Evolutionary conservation across 2,329 filamentous ascomycete genomes (phyloP), one percentile per base, ranked within the genome.

Genomic region (Colletotrichum chrysophilum): DNA sequence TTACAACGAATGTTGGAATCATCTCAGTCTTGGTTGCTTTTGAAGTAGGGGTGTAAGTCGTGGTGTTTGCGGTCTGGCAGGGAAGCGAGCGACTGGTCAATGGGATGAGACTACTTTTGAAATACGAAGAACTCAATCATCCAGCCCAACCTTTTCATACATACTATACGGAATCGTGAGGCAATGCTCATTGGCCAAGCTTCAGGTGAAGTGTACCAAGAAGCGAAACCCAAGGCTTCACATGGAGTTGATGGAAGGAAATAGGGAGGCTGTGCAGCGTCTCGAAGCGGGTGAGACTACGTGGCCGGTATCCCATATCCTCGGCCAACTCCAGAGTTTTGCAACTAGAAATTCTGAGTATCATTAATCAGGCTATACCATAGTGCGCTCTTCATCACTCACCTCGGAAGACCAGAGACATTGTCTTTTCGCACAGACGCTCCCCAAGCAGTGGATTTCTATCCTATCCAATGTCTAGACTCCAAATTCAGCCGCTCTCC

Each of bases 221-320:
- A 43, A n/a, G 38, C 16, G 18, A n/a, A n/a, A 43, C 9, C 9
- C 8, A 43, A 43, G 18, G 38, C 1, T n/a, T 43, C 38, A n/a
- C 8, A 5, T n/a, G 38, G 16, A 43, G 0, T n/a, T 6, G 0
- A 9, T 18, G 9, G 0, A 4, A 4, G 36, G 5, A 7, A 16
- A 2, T 0, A 0, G 3, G 14, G 4, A 36, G 1, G 7, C 34
- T 43, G 8, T 12, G 38, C 0, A n/a, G 9, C 0, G 18, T n/a
- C 9, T 43, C 9, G 0, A 43, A 7, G 1, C 36, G 14, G 16
- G 16, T 38, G 36, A 43, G 36, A 1, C 9, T n/a, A 48, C 9
- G 9, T 12, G 18, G 38, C 18, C 18, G 18, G 38, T 12, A n/a
- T 48, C 18, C 18, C 38, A n/a, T n/a, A n/a, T n/a, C 18, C 38